Percentiles rank a stretch among this genome's conserved stretches.
Evolutionary conservation across 495 filamentous ascomycete species (phyloP).

Genomic region (Chaetomidium leptoderma): DNA sequence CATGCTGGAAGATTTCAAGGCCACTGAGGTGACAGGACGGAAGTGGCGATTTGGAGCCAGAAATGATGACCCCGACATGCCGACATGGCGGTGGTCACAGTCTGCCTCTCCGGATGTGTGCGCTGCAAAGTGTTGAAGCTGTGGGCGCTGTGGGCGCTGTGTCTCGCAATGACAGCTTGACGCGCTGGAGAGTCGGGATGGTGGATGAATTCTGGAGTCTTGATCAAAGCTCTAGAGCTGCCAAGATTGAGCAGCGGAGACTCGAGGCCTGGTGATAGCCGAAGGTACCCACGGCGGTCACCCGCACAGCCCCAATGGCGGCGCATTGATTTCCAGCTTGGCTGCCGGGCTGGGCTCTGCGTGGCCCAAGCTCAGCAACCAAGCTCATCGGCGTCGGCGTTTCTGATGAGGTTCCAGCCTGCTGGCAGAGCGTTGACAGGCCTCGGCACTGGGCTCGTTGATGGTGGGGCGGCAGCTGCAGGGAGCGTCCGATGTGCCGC

Average conservation of each 20-base stretch:
- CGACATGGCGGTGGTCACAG: conserved; percentile 23
- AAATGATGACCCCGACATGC: conserved; percentile 25
- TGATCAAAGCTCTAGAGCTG: background rate
- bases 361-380: background rate
- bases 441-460: too few species aligned
- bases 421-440: background rate
- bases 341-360: background rate
- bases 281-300: background rate
- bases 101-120: background rate
- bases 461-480: background rate
- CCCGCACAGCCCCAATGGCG: background rate
- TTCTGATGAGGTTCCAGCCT: too few species aligned
- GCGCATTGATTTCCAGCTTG: background rate
- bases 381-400: background rate
- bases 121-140: background rate
- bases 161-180: background rate
- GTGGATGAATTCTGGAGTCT: too few species aligned
- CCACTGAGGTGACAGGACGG: conserved; percentile 2
- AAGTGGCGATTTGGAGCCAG: conserved; percentile 23
- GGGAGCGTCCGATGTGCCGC: background rate
- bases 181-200: too few species aligned
- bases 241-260: background rate
- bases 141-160: background rate
- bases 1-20: conserved; percentile 16
- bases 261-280: background rate